Evolutionary conservation across 2,329 filamentous ascomycete genomes (phyloP).

Genomic region (Beauveria caledonica): DNA sequence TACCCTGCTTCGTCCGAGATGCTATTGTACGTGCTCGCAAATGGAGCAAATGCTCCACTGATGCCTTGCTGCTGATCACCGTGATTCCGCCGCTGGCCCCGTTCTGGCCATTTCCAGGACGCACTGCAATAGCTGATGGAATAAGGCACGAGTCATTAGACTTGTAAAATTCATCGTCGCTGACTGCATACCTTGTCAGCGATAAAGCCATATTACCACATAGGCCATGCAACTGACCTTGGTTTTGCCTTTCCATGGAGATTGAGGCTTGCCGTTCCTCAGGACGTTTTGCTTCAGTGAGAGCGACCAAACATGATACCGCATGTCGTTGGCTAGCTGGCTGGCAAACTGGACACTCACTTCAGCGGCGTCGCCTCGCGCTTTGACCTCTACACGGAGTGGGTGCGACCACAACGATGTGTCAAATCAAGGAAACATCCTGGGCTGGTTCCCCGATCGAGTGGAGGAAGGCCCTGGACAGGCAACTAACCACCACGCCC

Average conservation of each 20-base stretch:
- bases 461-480: neutral
- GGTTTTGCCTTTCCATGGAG: neutral
- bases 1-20: constrained; percentile 6
- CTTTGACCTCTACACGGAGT: neutral
- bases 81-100: neutral
- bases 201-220: neutral
- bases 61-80: constrained; percentile 4
- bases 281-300: neutral
- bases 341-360: neutral
- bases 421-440: neutral
- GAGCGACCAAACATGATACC: neutral
- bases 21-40: neutral
- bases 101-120: neutral
- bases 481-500: no score
- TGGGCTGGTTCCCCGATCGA: neutral
- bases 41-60: neutral
- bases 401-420: neutral
- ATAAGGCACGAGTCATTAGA: neutral
- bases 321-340: neutral
- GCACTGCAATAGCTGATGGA: neutral
- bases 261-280: neutral
- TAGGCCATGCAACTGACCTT: neutral
- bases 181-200: neutral
- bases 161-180: neutral
- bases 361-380: neutral